These are phyloP conservation scores for Citrus trifoliata DNA, from an alignment of 345 rosid genomes.

Conservation along the genomic window DNA sequence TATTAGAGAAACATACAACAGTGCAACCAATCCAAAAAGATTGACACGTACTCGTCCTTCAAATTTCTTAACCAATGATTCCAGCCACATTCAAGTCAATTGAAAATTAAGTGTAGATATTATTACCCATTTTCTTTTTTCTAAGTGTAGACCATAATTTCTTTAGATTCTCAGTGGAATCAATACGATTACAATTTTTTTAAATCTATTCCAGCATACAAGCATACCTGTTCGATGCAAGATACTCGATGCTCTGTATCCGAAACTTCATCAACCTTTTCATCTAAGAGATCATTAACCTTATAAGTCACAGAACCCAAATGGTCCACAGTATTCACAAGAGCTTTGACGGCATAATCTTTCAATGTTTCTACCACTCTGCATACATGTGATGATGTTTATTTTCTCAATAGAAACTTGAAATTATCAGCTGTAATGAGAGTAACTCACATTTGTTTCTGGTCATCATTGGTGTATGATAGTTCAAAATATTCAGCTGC, in stretches of 20 bases:
- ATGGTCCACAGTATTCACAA: conserved; percentile 95
- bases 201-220: neutral
- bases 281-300: conserved; percentile 81
- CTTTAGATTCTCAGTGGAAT: neutral
- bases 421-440: neutral
- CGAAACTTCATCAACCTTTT: conserved; percentile 79
- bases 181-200: neutral
- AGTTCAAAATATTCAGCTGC: conserved; percentile 94
- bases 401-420: neutral
- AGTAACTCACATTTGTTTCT: conserved; percentile 71
- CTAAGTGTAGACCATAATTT: neutral
- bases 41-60: neutral
- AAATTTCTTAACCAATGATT: neutral
- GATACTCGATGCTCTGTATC: conserved; percentile 74
- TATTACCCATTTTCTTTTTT: neutral
- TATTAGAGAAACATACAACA: neutral
- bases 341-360: conserved; percentile 88
- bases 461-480: conserved; percentile 76
- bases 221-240: conserved; percentile 78
- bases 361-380: conserved; percentile 90
- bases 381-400: conserved; percentile 21
- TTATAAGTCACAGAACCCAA: conserved; percentile 87
- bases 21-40: neutral
- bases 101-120: neutral
- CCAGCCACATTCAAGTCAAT: neutral